Evolutionary conservation across 176 grass and related monocot genomes (phyloP).

Genomic region (Phyllostachys edulis): DNA sequence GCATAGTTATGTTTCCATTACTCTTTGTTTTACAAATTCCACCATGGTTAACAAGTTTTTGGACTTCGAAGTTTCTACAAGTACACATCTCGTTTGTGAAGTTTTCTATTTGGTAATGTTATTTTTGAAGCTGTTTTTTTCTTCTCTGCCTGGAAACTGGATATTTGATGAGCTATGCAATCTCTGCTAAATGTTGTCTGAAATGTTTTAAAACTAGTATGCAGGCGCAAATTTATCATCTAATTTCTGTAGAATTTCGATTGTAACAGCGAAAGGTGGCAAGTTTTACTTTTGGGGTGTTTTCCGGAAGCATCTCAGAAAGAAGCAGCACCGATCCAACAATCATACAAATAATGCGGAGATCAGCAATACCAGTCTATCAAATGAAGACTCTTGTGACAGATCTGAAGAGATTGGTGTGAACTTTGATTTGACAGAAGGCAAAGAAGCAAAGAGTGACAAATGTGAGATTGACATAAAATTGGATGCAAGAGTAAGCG

Average conservation of each 20-base stretch:
- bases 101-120: background rate
- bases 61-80: background rate
- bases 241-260: constrained; percentile 5
- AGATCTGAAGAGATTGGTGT: constrained; percentile 27
- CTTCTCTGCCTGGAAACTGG: background rate
- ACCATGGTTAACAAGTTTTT: background rate
- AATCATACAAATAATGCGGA: constrained; percentile 28
- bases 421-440: background rate
- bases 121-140: constrained; percentile 10
- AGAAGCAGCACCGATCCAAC: background rate
- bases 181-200: background rate
- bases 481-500: constrained; percentile 31
- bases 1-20: background rate
- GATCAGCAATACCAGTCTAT: constrained; percentile 6
- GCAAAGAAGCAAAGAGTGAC: background rate
- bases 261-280: constrained; percentile 52
- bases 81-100: background rate
- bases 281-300: constrained; percentile 75
- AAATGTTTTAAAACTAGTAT: constrained; percentile 23
- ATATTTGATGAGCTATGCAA: background rate
- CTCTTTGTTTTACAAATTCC: constrained; percentile 7
- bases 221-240: constrained; percentile 8
- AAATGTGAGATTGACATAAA: constrained; percentile 31
- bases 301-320: constrained; percentile 44
- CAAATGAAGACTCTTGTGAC: constrained; percentile 1